These are phyloP conservation scores for Fusarium aywerte DNA, from an alignment of 2,329 filamentous ascomycete species.

Conservation along the genomic window DNA sequence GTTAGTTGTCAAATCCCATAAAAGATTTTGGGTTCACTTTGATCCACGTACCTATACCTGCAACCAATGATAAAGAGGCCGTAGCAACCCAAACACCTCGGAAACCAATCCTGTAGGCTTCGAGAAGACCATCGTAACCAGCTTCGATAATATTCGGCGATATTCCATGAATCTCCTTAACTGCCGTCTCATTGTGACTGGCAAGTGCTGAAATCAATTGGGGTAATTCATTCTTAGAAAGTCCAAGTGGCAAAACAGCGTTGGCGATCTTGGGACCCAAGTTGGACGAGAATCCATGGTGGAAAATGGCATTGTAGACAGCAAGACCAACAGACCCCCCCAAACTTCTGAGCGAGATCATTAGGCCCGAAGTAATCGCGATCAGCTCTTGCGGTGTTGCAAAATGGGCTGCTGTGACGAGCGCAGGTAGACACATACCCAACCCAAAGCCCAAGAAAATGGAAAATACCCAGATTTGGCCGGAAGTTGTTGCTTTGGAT, in stretches of 20 bases:
- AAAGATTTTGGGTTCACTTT: fast-evolving
- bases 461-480: not conserved
- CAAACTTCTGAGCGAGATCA: not conserved
- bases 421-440: not conserved
- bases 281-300: not conserved
- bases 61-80: not conserved
- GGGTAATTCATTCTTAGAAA: not conserved
- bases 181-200: not conserved
- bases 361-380: not conserved
- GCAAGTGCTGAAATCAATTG: not conserved
- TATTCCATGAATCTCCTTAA: fast-evolving
- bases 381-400: not conserved
- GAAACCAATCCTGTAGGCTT: not conserved
- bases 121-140: not conserved
- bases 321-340: not conserved
- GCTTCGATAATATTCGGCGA: not conserved
- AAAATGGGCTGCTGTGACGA: slow-evolving; percentile 11
- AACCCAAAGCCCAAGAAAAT: not conserved
- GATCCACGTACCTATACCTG: not conserved
- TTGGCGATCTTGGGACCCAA: not conserved
- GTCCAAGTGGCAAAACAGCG: slow-evolving; percentile 1
- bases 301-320: not conserved
- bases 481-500: not conserved
- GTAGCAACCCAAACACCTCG: not conserved
- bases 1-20: not conserved